Conservation (phyloP, 768 basidiomycete species). For the Chalciporus piperatus region DNA sequence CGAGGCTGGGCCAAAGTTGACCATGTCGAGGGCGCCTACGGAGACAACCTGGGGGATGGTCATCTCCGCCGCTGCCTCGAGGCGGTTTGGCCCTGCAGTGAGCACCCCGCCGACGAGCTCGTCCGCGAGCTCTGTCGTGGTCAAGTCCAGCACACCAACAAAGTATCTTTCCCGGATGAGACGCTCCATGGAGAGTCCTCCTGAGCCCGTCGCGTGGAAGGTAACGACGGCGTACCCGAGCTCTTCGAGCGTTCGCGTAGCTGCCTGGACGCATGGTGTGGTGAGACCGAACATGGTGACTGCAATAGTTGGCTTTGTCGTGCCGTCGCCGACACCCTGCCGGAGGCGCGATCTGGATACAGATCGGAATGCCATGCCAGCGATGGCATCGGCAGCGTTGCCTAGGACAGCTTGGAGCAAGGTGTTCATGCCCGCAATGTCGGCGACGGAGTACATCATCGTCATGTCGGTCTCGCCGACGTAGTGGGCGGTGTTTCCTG, state of each 20-base stretch:
- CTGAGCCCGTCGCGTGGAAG: constrained; percentile 29
- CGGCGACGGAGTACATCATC: constrained; percentile 33
- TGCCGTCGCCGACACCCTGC: background rate
- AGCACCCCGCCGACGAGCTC: constrained; percentile 31
- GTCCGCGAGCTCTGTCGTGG: constrained; percentile 34
- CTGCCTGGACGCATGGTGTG: constrained; percentile 18
- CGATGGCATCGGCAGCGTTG: constrained; percentile 30
- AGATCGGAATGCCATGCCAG: constrained; percentile 19
- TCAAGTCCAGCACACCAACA: constrained; percentile 28
- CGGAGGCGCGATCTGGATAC: background rate
- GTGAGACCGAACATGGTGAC: constrained; percentile 31
- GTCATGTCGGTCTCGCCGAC: constrained; percentile 32
- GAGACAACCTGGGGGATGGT: constrained; percentile 30
- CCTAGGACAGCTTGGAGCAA: constrained; percentile 19
- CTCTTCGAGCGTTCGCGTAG: constrained; percentile 20
- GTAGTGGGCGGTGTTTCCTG: constrained; percentile 24
- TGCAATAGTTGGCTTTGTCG: constrained; percentile 9
- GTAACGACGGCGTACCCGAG: constrained; percentile 24
- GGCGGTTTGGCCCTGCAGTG: constrained; percentile 25
- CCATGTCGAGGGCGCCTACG: constrained; percentile 32
- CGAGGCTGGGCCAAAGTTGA: constrained; percentile 31
- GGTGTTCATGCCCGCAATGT: constrained; percentile 28
- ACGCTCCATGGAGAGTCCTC: constrained; percentile 31
- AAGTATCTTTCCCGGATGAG: constrained; percentile 25
- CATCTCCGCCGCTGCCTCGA: constrained; percentile 21